Evolutionary conservation across 106 monocot genomes (phyloP).

Genomic region (Triglochin maritima): DNA sequence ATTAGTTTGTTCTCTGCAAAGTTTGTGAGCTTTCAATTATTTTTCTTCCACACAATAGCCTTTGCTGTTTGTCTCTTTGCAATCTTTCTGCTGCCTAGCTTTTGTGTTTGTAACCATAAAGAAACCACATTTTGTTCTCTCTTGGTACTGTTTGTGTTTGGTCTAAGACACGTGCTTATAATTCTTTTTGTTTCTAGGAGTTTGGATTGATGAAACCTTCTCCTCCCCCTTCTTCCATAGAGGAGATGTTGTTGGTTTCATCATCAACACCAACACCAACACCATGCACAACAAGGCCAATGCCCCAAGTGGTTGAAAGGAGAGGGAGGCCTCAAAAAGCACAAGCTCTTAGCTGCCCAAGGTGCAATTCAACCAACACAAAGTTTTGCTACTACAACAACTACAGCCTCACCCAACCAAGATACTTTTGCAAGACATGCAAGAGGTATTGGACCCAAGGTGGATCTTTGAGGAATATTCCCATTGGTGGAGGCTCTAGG

Average conservation of each 20-base stretch:
- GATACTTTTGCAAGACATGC: conserved; percentile 23
- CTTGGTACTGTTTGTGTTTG: neutral
- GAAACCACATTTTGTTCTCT: neutral
- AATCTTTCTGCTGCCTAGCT: neutral
- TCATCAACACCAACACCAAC: neutral
- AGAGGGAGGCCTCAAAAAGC: conserved; percentile 9
- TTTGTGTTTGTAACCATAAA: neutral
- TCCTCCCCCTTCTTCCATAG: neutral
- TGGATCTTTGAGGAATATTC: conserved; percentile 15
- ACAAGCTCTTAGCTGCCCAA: conserved; percentile 18
- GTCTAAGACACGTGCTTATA: neutral
- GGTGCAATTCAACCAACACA: conserved; percentile 16
- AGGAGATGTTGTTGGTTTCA: conserved; percentile 6
- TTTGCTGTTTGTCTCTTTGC: conserved; percentile 2
- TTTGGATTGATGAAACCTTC: conserved; percentile 8
- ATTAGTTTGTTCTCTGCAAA: neutral
- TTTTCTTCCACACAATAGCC: neutral
- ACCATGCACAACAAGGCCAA: neutral
- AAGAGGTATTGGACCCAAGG: conserved; percentile 20
- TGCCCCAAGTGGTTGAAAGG: conserved; percentile 12
- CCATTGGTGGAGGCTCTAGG: conserved; percentile 19
- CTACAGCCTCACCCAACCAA: conserved; percentile 12
- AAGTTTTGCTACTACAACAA: conserved; percentile 21
- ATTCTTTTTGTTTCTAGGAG: conserved; percentile 5
- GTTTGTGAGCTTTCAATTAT: neutral